Evolutionary conservation across 495 filamentous ascomycete genomes (phyloP).

Genomic region (Astrothelium macrocarpum): DNA sequence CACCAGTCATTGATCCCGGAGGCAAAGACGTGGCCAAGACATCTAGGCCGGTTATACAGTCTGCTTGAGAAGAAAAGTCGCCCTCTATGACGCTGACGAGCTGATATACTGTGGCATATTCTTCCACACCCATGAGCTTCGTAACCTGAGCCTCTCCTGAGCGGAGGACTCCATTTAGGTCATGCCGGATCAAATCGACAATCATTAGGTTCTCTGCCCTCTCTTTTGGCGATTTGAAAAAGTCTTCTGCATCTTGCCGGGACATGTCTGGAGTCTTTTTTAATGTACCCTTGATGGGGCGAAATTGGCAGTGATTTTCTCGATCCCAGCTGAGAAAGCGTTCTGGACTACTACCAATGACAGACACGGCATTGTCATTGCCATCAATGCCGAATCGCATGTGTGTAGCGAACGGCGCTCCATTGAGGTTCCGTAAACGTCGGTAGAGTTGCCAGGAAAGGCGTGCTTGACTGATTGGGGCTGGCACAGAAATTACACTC

Average conservation of each 20-base stretch:
- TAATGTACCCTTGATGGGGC: constrained; percentile 94
- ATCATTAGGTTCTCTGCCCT: constrained; percentile 98
- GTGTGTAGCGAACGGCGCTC: constrained; percentile 80
- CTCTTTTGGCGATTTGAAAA: constrained; percentile 74
- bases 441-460: constrained; percentile 63
- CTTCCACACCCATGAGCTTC: constrained; percentile 74
- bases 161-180: constrained; percentile 72
- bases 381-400: constrained; percentile 45
- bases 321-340: constrained; percentile 72
- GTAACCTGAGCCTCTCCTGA: constrained; percentile 54
- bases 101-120: constrained; percentile 80
- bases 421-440: constrained; percentile 59
- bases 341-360: constrained; percentile 83
- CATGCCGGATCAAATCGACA: constrained; percentile 86
- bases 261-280: constrained; percentile 58
- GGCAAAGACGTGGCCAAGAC: constrained; percentile 70
- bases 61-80: constrained; percentile 32
- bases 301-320: constrained; percentile 48
- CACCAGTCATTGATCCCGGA: constrained; percentile 90
- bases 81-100: constrained; percentile 84
- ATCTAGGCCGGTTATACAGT: constrained; percentile 50
- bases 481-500: constrained; percentile 47
- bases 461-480: constrained; percentile 20
- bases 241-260: constrained; percentile 52
- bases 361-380: constrained; percentile 41